A percentile compares a stretch with the other conserved stretches of the same genome.
phyloP scores from a whole-genome alignment of 441 rosid species.

The Omphalea diandra region DNA sequence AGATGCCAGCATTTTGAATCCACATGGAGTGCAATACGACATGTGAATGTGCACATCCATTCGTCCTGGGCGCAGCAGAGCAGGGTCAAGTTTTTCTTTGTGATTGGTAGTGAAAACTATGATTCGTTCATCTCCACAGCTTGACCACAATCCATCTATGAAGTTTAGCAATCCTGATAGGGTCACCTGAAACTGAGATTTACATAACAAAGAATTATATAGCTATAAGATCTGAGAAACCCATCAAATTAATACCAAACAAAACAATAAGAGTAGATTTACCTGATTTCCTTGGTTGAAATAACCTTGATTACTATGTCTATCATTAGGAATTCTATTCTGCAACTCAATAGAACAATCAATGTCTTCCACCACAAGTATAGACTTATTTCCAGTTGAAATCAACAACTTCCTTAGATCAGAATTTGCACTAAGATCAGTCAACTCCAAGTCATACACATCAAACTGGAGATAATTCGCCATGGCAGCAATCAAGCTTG shows the following conservation, averaged over 20 bases:
- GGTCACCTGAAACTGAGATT: conserved; percentile 28
- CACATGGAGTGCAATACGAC: conserved; percentile 35
- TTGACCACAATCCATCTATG: conserved; percentile 43
- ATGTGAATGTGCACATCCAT: conserved; percentile 40
- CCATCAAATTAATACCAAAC: not conserved
- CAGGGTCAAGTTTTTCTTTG: conserved; percentile 40
- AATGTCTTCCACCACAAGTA: conserved; percentile 48
- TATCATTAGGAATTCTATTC: conserved; percentile 14
- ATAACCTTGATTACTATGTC: not conserved
- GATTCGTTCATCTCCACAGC: conserved; percentile 45
- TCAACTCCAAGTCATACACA: conserved; percentile 60
- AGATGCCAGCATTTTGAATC: conserved; percentile 33
- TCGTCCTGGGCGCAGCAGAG: conserved; percentile 35
- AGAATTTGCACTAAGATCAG: conserved; percentile 21
- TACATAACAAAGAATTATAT: no score
- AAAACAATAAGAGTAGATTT: not conserved
- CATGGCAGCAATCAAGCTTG: conserved; percentile 77
- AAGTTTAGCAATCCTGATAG: conserved; percentile 43
- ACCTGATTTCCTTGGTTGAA: conserved; percentile 11
- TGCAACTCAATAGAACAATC: conserved; percentile 42
- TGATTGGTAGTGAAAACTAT: conserved; percentile 41
- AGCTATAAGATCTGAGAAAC: no score
- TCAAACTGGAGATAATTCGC: conserved; percentile 61
- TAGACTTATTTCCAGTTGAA: conserved; percentile 41
- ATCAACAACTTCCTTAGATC: conserved; percentile 37